Conservation (phyloP, 2,329 filamentous ascomycete species). For the Cryphonectria carpinicola region DNA sequence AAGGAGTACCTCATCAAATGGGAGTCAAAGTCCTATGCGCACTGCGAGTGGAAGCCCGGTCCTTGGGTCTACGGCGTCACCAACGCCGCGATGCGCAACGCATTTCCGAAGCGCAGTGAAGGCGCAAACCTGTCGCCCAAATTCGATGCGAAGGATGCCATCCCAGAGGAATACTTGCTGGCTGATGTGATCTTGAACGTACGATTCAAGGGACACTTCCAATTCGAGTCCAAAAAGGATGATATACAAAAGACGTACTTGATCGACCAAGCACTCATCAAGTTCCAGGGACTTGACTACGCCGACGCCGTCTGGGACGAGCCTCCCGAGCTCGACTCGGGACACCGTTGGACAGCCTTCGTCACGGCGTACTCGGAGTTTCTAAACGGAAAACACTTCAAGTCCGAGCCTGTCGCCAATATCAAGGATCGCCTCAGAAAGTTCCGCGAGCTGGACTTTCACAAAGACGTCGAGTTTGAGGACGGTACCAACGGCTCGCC, state of each 20-base stretch:
- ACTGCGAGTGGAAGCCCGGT: slow-evolving; percentile 85
- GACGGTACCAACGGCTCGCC: slow-evolving; percentile 37
- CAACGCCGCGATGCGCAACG: slow-evolving; percentile 64
- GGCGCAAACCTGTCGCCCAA: slow-evolving; percentile 65
- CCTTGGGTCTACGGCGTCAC: slow-evolving; percentile 83
- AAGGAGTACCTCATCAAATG: slow-evolving; percentile 94
- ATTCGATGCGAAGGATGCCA: slow-evolving; percentile 74
- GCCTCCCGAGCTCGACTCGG: slow-evolving; percentile 69
- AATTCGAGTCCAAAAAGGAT: slow-evolving; percentile 63
- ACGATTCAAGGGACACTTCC: slow-evolving; percentile 56
- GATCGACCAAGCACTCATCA: slow-evolving; percentile 77
- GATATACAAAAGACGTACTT: slow-evolving; percentile 74
- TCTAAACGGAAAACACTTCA: slow-evolving; percentile 76
- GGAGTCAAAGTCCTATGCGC: slow-evolving; percentile 78
- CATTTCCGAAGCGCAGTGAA: slow-evolving; percentile 74
- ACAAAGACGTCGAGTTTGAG: slow-evolving; percentile 57
- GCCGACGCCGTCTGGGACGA: slow-evolving; percentile 90
- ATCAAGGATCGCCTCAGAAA: slow-evolving; percentile 70
- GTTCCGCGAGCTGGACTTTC: slow-evolving; percentile 70
- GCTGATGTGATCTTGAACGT: slow-evolving; percentile 90
- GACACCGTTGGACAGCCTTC: slow-evolving; percentile 77
- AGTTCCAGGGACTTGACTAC: slow-evolving; percentile 90
- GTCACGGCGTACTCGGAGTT: slow-evolving; percentile 84
- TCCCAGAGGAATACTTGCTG: slow-evolving; percentile 84
- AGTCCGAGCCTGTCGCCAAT: slow-evolving; percentile 54